Conservation (phyloP, 352 stramenopile species). For the Pythium pyrilobum region DNA sequence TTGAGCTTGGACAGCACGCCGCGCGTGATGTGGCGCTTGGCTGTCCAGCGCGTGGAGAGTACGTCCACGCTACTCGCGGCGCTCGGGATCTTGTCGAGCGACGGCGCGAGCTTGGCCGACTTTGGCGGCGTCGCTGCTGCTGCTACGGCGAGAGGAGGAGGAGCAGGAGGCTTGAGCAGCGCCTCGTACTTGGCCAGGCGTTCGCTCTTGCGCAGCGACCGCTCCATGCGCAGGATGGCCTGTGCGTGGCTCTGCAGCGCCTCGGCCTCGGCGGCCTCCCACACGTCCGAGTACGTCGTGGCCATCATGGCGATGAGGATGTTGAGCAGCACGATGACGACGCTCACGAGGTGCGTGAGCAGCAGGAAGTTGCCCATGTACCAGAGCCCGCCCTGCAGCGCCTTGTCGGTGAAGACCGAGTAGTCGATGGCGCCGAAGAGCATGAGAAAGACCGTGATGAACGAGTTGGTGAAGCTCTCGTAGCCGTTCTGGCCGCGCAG, state of each 20-base stretch:
- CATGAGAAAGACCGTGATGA: slow-evolving; percentile 74
- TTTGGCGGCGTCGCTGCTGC: neutral
- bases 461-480: slow-evolving; percentile 52
- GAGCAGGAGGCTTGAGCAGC: slow-evolving; percentile 17
- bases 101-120: neutral
- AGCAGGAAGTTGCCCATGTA: slow-evolving; percentile 49
- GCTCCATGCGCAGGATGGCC: slow-evolving; percentile 50
- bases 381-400: slow-evolving; percentile 33
- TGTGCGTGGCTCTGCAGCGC: slow-evolving; percentile 48
- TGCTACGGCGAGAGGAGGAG: too few species aligned
- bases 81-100: slow-evolving; percentile 5
- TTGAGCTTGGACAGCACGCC: slow-evolving; percentile 24
- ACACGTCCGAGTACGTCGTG: slow-evolving; percentile 52
- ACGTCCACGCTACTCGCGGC: slow-evolving; percentile 8
- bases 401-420: slow-evolving; percentile 24
- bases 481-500: slow-evolving; percentile 46
- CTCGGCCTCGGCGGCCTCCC: slow-evolving; percentile 50
- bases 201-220: slow-evolving; percentile 27
- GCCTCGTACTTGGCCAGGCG: slow-evolving; percentile 37
- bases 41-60: slow-evolving; percentile 16
- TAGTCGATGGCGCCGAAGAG: slow-evolving; percentile 66
- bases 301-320: slow-evolving; percentile 76
- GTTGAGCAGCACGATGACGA: slow-evolving; percentile 63
- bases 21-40: slow-evolving; percentile 25
- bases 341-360: slow-evolving; percentile 42